Percentiles rank a stretch among this genome's conserved stretches.
Conservation (phyloP, 1,284 basidiomycete species). For the Irpex lacteus region DNA sequence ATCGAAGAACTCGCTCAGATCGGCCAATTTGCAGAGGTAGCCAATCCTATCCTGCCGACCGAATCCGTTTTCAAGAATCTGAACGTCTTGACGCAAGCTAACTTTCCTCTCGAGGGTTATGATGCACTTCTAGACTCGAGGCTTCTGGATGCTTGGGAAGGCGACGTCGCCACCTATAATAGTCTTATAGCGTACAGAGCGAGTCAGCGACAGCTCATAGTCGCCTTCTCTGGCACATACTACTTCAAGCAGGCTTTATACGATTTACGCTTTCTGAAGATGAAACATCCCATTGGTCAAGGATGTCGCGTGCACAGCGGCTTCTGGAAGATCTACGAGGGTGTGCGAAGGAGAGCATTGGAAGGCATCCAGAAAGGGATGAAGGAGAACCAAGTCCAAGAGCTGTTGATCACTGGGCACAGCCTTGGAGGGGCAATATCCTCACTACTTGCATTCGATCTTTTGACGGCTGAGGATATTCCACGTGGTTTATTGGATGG, state of each 20-base stretch:
- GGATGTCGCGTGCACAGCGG: slow-evolving; percentile 44
- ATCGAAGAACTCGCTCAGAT: slow-evolving; percentile 40
- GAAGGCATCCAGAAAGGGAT: slow-evolving; percentile 64
- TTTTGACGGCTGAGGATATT: slow-evolving; percentile 32
- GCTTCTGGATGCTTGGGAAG: slow-evolving; percentile 37
- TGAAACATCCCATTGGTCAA: slow-evolving; percentile 32
- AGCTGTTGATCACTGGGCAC: slow-evolving; percentile 37
- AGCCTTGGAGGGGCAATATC: slow-evolving; percentile 48
- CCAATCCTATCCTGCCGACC: slow-evolving; percentile 29
- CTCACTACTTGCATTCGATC: slow-evolving; percentile 45
- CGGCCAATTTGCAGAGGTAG: slow-evolving; percentile 51
- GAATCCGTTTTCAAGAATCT: slow-evolving; percentile 41
- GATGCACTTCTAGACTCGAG: slow-evolving; percentile 32
- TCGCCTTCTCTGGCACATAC: slow-evolving; percentile 47
- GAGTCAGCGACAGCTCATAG: slow-evolving; percentile 39
- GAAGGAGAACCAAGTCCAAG: slow-evolving; percentile 42
- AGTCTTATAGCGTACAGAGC: slow-evolving; percentile 42
- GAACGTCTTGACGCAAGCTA: slow-evolving; percentile 33
- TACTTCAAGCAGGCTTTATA: slow-evolving; percentile 39
- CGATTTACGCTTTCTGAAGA: slow-evolving; percentile 39
- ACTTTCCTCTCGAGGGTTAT: slow-evolving; percentile 49
- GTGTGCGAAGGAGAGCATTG: slow-evolving; percentile 49
- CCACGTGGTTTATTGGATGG: slow-evolving; percentile 20
- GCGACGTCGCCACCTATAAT: slow-evolving; percentile 39
- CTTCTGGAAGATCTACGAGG: slow-evolving; percentile 50